A percentile compares a stretch with the other conserved stretches of the same genome.
phyloP scores from a whole-genome alignment of 2,329 filamentous ascomycete genomes.

The Monosporascus sp. region DNA sequence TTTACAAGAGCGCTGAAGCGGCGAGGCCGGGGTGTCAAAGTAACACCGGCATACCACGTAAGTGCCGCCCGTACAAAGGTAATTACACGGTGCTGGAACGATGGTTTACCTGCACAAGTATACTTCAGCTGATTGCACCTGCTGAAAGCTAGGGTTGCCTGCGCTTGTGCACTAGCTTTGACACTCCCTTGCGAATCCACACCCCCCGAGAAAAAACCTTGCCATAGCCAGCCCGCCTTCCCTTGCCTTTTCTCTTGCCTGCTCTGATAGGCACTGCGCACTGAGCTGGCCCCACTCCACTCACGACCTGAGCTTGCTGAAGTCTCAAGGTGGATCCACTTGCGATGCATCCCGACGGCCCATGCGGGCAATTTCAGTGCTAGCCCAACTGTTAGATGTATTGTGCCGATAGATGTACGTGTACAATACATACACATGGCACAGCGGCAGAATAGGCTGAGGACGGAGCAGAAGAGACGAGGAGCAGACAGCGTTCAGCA shows the following conservation, averaged over 20 bases:
- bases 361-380: background rate
- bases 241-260: background rate
- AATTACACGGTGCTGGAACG: background rate
- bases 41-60: too few species aligned
- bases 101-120: background rate
- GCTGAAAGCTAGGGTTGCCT: background rate
- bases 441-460: too few species aligned
- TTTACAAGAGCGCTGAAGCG: background rate
- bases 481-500: too few species aligned
- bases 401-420: background rate
- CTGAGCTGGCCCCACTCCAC: background rate
- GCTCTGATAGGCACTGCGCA: background rate
- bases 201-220: background rate
- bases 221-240: too few species aligned
- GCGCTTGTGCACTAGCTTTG: background rate
- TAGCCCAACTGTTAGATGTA: background rate
- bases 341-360: background rate
- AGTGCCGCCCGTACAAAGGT: background rate
- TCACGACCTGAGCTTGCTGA: background rate
- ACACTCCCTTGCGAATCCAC: background rate
- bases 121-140: background rate
- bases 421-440: background rate
- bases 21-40: background rate
- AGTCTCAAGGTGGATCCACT: background rate
- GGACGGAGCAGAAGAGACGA: too few species aligned